phyloP scores from a whole-genome alignment of 805 yeast genomes.

The Yarrowia porcina region DNA sequence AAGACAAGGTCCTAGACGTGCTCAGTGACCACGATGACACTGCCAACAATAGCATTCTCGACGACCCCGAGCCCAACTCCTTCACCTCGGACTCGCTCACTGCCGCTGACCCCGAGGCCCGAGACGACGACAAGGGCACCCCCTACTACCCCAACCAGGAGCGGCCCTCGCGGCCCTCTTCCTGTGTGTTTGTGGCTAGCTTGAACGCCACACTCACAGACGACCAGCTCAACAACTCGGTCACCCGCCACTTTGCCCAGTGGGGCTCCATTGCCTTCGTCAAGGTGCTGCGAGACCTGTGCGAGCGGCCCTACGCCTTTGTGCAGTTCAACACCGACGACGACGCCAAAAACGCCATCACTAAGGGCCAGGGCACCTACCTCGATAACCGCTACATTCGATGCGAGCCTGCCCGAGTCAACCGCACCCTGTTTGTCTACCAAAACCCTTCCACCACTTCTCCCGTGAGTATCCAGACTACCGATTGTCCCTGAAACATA shows the following conservation, averaged over 20 bases:
- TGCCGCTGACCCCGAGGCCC: constrained; percentile 12
- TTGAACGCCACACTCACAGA: constrained; percentile 63
- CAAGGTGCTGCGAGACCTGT: constrained; percentile 77
- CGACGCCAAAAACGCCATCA: constrained; percentile 67
- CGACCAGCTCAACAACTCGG: constrained; percentile 67
- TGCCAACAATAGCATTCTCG: not conserved
- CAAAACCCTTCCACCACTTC: not conserved
- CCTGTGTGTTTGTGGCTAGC: constrained; percentile 88
- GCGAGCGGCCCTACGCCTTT: constrained; percentile 86
- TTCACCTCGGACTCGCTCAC: constrained; percentile 23
- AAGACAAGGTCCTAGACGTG: constrained; percentile 18
- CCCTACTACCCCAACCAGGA: constrained; percentile 24
- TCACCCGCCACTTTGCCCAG: constrained; percentile 58
- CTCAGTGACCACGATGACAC: constrained; percentile 14
- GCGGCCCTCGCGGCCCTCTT: constrained; percentile 55
- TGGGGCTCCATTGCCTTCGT: constrained; percentile 46
- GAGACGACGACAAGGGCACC: not conserved
- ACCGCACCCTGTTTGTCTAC: constrained; percentile 63
- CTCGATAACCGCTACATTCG: constrained; percentile 75
- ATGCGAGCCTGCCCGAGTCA: constrained; percentile 89
- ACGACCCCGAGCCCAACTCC: constrained; percentile 17
- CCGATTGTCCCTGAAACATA: not conserved
- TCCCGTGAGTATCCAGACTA: not conserved
- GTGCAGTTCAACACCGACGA: constrained; percentile 74
- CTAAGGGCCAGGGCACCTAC: constrained; percentile 62